phyloP scores from a whole-genome alignment of 441 rosid genomes.

The Rhodomyrtus psidioides region DNA sequence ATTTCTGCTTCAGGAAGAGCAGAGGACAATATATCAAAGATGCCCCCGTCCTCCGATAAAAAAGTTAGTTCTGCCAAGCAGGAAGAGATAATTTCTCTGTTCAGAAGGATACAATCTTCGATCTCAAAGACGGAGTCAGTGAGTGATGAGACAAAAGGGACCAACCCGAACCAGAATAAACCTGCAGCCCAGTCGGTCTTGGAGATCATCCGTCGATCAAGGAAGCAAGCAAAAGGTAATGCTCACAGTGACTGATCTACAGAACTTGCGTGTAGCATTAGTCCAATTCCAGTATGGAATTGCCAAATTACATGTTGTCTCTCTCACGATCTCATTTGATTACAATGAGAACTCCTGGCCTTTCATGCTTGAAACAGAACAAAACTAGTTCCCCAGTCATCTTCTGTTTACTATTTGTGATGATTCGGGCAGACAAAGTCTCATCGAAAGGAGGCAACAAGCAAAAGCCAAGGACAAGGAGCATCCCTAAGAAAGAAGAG shows the following conservation, averaged over 20 bases:
- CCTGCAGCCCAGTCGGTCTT: conserved; percentile 24
- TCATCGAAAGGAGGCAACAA: neutral
- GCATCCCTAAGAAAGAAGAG: neutral
- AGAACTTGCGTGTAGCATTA: neutral
- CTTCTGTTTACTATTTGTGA: neutral
- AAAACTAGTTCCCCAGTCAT: neutral
- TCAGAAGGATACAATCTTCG: conserved; percentile 50
- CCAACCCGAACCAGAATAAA: conserved; percentile 9
- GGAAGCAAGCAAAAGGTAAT: conserved; percentile 23
- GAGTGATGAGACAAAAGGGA: neutral
- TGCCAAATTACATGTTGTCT: neutral
- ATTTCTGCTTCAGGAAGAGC: conserved; percentile 14
- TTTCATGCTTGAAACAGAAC: neutral
- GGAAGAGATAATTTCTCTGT: conserved; percentile 46
- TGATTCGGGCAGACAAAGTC: conserved; percentile 15
- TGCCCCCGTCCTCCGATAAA: conserved; percentile 5
- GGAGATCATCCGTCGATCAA: conserved; percentile 26
- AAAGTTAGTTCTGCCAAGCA: conserved; percentile 19
- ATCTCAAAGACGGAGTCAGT: conserved; percentile 28
- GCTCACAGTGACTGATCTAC: neutral
- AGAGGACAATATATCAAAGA: conserved; percentile 11
- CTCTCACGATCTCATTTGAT: neutral
- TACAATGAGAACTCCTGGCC: neutral
- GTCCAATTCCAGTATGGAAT: neutral
- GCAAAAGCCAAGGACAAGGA: neutral